A percentile compares a stretch with the other conserved stretches of the same genome.
Conservation (phyloP, 2,329 filamentous ascomycete genomes). For the Curvularia spicifera region DNA sequence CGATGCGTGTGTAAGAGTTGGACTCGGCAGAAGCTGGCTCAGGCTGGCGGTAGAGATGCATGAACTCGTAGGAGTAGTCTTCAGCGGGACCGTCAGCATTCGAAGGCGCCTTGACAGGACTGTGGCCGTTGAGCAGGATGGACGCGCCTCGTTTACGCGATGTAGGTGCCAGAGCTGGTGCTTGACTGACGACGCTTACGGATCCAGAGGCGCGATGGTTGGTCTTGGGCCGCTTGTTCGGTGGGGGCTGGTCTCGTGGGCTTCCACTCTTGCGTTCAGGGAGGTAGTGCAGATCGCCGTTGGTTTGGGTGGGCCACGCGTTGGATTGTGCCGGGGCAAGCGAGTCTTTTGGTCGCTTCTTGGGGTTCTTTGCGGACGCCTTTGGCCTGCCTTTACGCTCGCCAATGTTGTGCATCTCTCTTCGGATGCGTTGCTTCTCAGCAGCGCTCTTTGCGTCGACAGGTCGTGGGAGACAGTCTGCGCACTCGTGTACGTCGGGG, state of each 20-base stretch:
- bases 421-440: slow-evolving; percentile 70
- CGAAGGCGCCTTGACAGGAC: slow-evolving; percentile 77
- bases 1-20: slow-evolving; percentile 79
- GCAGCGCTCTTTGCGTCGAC: slow-evolving; percentile 77
- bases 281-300: slow-evolving; percentile 61
- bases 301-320: slow-evolving; percentile 64
- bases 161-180: slow-evolving; percentile 69
- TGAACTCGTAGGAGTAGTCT: slow-evolving; percentile 76
- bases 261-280: slow-evolving; percentile 58
- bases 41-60: slow-evolving; percentile 73
- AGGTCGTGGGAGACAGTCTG: slow-evolving; percentile 80
- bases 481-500: slow-evolving; percentile 81
- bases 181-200: slow-evolving; percentile 69
- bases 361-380: slow-evolving; percentile 78
- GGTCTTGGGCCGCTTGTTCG: slow-evolving; percentile 81
- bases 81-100: slow-evolving; percentile 70
- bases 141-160: slow-evolving; percentile 67
- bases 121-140: slow-evolving; percentile 67
- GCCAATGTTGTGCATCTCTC: slow-evolving; percentile 63
- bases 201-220: slow-evolving; percentile 81
- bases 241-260: slow-evolving; percentile 63
- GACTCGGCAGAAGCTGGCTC: slow-evolving; percentile 63
- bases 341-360: slow-evolving; percentile 81
- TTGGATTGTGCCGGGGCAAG: slow-evolving; percentile 67
- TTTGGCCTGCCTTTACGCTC: slow-evolving; percentile 75